Evolutionary conservation across 2,329 filamentous ascomycete species (phyloP), one percentile per base, ranked within the genome.

Genomic region (Exutisphaerella laricina): DNA sequence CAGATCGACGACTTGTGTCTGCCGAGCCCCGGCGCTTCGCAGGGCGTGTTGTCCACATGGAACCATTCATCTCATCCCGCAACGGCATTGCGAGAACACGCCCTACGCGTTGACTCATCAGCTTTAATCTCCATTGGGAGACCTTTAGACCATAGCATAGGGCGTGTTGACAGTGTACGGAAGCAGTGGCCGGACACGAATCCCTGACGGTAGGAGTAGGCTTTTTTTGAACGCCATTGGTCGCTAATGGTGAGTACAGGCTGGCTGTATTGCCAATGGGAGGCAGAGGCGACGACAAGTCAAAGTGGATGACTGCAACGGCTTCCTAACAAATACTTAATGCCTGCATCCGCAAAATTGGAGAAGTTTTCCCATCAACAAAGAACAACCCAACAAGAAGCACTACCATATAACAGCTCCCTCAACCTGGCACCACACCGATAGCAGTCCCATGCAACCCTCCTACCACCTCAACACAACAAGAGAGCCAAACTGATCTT

Each of bases 81-180:
- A 2, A 18, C 14, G 20, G 14, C 16, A 33, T 5, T 23, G 9
- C 16, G 14, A 5, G 16, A 35, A 14, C 33, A 35, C 33, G 33
- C 33, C 33, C 33, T 35, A 21, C 20, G 17, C 4, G 8, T 35
- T 35, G 33, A 35, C 17, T 35, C 33, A 35, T 22, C n/a, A 12
- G 16, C 23, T n/a, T 14, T n/a, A 2, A 21, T 23, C 2, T 35
- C 5, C n/a, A 20, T 14, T 23, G 17, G 14, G 20, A 35, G 14
- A 35, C 6, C 6, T 3, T 6, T 8, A 32, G 16, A n/a, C 3
- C 4, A 16, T 32, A 6, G n/a, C n/a, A 8, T 4, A 23, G 4
- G 13, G 31, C 16, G 17, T 17, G 17, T 17, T 13, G 17, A 20
- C 33, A 23, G 20, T 35, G 20, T 35, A 23, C 18, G 18, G 33